Conservation (phyloP, 2,329 filamentous ascomycete genomes). For the Passalora sequoiae region DNA sequence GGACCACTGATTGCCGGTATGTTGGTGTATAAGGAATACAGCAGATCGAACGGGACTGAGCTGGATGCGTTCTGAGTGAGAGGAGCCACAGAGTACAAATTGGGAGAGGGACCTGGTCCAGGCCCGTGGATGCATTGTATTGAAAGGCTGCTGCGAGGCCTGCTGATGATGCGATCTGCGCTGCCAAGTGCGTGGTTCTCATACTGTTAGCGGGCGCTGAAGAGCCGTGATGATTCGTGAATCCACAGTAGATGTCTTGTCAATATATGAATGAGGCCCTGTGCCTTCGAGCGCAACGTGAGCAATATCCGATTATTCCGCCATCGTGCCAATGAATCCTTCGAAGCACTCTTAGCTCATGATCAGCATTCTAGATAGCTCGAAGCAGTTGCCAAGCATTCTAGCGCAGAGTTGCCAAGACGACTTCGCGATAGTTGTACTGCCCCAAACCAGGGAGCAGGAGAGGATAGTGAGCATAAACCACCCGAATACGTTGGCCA, state of each 20-base stretch:
- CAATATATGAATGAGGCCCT: no score
- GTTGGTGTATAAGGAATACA: neutral
- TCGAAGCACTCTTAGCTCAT: neutral
- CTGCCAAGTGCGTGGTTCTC: neutral
- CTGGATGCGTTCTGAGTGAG: neutral
- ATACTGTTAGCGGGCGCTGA: neutral
- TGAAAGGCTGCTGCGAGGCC: neutral
- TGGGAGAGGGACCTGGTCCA: neutral
- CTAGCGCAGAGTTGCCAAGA: neutral
- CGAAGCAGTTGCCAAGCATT: neutral
- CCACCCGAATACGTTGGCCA: no score
- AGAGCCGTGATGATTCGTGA: no score
- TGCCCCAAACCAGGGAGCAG: neutral
- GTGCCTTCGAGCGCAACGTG: no score
- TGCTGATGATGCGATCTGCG: neutral
- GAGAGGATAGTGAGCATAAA: neutral
- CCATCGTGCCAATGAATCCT: no score
- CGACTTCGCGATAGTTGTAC: neutral
- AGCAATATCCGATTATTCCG: no score
- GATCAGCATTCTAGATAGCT: no score
- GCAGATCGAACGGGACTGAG: neutral
- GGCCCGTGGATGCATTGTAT: neutral
- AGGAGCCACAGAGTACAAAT: neutral
- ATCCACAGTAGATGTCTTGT: no score
- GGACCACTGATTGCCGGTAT: neutral